These are phyloP conservation scores for Russula griseocarnosa DNA, from an alignment of 768 basidiomycete genomes.

Conservation along the genomic window DNA sequence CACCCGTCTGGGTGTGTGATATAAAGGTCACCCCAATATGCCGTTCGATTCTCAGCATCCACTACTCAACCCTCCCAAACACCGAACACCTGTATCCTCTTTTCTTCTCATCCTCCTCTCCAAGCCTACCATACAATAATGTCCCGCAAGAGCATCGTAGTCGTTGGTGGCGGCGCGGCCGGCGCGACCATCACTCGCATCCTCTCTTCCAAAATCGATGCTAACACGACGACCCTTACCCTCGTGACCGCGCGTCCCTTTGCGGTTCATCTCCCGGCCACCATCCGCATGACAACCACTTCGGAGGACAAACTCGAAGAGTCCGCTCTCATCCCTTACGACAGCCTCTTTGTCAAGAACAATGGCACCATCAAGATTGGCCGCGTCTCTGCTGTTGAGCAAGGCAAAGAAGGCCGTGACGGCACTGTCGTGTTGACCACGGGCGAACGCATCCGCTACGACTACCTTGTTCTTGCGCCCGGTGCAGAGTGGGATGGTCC, in stretches of 20 bases:
- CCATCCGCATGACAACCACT: slow-evolving; percentile 52
- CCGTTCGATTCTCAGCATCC: background rate
- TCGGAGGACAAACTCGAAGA: slow-evolving; percentile 38
- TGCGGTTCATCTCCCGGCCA: slow-evolving; percentile 47
- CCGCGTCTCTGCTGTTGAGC: slow-evolving; percentile 21
- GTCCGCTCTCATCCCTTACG: slow-evolving; percentile 20
- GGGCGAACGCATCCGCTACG: slow-evolving; percentile 23
- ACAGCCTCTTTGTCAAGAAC: slow-evolving; percentile 19
- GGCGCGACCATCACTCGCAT: slow-evolving; percentile 45
- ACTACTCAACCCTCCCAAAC: background rate
- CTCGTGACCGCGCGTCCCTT: slow-evolving; percentile 53
- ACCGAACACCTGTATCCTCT: background rate
- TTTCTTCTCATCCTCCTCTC: background rate
- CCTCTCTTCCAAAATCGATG: slow-evolving; percentile 50
- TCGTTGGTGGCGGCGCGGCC: slow-evolving; percentile 57
- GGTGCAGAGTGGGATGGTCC: slow-evolving; percentile 25
- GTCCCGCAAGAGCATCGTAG: slow-evolving; percentile 38
- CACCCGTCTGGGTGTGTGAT: too few relatives aligned
- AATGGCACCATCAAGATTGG: slow-evolving; percentile 25
- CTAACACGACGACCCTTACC: slow-evolving; percentile 46
- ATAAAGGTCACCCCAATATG: slow-evolving; percentile 11
- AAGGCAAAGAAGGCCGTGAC: slow-evolving; percentile 2
- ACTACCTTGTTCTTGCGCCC: slow-evolving; percentile 25
- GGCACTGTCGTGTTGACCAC: slow-evolving; percentile 18
- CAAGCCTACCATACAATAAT: background rate